These are phyloP conservation scores for Phyllosticta paracitricarpa DNA, from an alignment of 2,329 filamentous ascomycete genomes.

Conservation along the genomic window DNA sequence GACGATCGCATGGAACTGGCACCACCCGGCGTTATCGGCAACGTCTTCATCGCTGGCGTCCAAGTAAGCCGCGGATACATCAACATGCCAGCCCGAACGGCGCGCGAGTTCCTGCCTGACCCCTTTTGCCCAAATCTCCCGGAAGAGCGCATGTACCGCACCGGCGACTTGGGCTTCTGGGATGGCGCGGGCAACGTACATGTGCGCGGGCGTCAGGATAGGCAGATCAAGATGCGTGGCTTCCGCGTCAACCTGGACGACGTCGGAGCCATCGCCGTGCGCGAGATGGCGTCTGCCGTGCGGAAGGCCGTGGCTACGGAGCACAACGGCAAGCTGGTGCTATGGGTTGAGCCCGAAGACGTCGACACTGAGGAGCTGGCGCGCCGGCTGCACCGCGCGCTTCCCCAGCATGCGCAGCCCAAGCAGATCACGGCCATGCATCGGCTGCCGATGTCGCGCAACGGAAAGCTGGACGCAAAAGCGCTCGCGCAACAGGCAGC, in stretches of 20 bases:
- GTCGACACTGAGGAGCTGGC: slow-evolving; percentile 8
- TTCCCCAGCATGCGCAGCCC: neutral
- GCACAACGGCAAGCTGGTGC: neutral
- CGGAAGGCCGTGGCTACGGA: neutral
- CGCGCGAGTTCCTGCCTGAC: slow-evolving; percentile 24
- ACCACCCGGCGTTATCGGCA: slow-evolving; percentile 29
- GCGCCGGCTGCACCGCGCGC: neutral
- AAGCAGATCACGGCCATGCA: neutral
- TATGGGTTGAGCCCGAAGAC: slow-evolving; percentile 10
- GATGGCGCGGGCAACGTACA: slow-evolving; percentile 40
- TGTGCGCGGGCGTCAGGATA: slow-evolving; percentile 55
- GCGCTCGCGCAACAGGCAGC: slow-evolving; percentile 11
- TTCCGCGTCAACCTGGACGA: slow-evolving; percentile 32
- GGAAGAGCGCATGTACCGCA: slow-evolving; percentile 41
- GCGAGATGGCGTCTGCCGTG: neutral
- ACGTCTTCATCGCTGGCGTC: slow-evolving; percentile 35
- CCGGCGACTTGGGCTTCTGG: neutral
- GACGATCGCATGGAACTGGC: slow-evolving; percentile 22
- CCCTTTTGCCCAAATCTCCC: slow-evolving; percentile 12
- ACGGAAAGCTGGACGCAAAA: slow-evolving; percentile 28
- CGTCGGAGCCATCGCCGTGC: slow-evolving; percentile 40
- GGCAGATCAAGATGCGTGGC: slow-evolving; percentile 41
- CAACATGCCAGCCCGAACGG: slow-evolving; percentile 19
- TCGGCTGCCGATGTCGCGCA: slow-evolving; percentile 12
- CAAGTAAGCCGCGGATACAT: slow-evolving; percentile 37